Percentiles rank a stretch among this genome's conserved stretches.
Conservation (phyloP, 2,329 filamentous ascomycete species). For the Juglanconis juglandina region DNA sequence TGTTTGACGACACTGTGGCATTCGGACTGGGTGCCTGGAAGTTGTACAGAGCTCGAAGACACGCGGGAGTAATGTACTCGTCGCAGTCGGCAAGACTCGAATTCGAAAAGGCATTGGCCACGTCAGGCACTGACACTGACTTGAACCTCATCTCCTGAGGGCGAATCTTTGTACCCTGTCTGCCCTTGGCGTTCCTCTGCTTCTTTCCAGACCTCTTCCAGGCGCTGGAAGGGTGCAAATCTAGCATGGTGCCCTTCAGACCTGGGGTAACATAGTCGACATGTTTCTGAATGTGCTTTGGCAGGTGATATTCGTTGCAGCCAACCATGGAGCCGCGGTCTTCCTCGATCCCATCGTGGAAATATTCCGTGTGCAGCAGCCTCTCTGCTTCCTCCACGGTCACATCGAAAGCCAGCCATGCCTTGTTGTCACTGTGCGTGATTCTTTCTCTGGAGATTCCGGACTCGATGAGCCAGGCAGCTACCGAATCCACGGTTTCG, state of each 20-base stretch:
- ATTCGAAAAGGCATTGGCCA: not conserved
- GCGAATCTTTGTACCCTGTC: not conserved
- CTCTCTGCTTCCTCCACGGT: constrained; percentile 24
- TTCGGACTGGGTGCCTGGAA: constrained; percentile 17
- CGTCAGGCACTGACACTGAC: not conserved
- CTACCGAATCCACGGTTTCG: constrained; percentile 30
- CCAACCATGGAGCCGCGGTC: constrained; percentile 22
- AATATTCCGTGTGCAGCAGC: constrained; percentile 24
- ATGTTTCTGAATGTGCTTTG: constrained; percentile 18
- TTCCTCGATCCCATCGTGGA: constrained; percentile 23
- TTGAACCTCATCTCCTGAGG: not conserved
- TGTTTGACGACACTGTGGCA: constrained; percentile 9
- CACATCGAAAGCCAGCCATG: constrained; percentile 27
- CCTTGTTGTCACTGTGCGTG: constrained; percentile 11
- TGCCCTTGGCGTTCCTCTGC: not conserved
- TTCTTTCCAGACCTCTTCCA: not conserved
- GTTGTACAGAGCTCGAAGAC: constrained; percentile 31
- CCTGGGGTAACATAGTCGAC: constrained; percentile 21
- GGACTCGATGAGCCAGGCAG: constrained; percentile 30
- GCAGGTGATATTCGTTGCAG: constrained; percentile 18
- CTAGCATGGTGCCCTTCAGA: not conserved
- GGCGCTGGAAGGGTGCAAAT: not conserved
- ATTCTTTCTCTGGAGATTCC: constrained; percentile 24
- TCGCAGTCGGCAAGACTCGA: constrained; percentile 25
- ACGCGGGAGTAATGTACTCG: constrained; percentile 29